phyloP scores from a whole-genome alignment of 2,329 filamentous ascomycete species.

The Podosphaera aphanis region DNA sequence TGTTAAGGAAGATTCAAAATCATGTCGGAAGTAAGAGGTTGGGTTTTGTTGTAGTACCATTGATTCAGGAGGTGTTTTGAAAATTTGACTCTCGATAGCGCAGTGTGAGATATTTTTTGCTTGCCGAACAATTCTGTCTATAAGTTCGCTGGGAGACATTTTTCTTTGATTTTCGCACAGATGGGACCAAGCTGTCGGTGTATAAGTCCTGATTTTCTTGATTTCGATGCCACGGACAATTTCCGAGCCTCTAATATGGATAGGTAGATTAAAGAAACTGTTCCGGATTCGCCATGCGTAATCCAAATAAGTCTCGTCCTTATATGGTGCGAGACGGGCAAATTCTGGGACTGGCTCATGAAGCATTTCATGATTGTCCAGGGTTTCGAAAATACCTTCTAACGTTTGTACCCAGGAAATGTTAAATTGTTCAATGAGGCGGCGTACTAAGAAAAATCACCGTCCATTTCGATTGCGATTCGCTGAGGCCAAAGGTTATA shows the following conservation, averaged over 20 bases:
- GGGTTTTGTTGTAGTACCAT: not conserved
- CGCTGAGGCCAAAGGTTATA: not conserved
- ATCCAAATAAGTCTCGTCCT: not conserved
- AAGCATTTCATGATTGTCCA: not conserved
- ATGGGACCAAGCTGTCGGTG: not conserved
- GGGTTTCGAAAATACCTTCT: not conserved
- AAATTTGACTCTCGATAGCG: not conserved
- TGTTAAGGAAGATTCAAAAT: not conserved
- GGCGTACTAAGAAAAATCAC: not conserved
- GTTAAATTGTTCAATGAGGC: not conserved
- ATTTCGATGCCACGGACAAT: not conserved
- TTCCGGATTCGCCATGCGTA: not conserved
- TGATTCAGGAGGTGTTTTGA: not conserved
- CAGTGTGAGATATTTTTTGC: not conserved
- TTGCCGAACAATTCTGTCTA: not conserved
- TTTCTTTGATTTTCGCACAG: not conserved
- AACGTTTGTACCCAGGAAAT: not conserved
- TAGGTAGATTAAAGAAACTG: not conserved
- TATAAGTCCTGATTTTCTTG: not conserved
- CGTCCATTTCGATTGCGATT: not conserved
- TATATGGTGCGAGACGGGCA: not conserved
- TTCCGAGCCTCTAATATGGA: not conserved
- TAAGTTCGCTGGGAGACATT: not conserved
- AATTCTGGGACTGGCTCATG: not conserved
- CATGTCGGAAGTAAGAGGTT: not conserved